A percentile compares a stretch with the other conserved stretches of the same genome.
These are phyloP conservation scores for Verticillium albo-atrum DNA, from an alignment of 2,329 filamentous ascomycete genomes.

Conservation along the genomic window DNA sequence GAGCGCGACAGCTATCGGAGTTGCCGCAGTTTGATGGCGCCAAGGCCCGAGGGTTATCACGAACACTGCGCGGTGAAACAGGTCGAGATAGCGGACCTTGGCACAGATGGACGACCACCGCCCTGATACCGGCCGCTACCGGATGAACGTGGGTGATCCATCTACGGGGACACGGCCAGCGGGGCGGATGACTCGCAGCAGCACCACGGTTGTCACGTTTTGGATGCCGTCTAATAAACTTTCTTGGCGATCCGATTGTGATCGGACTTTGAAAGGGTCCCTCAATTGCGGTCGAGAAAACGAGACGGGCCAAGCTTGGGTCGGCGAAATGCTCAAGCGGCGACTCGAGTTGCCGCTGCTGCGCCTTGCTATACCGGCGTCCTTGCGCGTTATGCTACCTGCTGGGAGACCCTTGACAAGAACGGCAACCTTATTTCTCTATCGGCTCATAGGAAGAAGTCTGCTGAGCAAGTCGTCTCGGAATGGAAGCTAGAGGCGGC, in stretches of 20 bases:
- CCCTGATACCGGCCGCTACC: neutral
- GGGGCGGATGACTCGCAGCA: neutral
- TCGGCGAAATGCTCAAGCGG: too few relatives aligned
- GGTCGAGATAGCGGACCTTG: neutral
- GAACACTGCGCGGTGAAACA: neutral
- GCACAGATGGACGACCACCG: neutral
- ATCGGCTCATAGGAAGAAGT: too few relatives aligned
- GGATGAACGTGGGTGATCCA: neutral
- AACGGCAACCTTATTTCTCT: too few relatives aligned
- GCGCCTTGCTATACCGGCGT: too few relatives aligned
- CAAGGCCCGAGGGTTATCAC: neutral
- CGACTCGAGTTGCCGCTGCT: too few relatives aligned
- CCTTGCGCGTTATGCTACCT: too few relatives aligned
- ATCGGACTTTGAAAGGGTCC: neutral
- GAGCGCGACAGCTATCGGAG: neutral
- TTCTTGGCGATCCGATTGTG: neutral
- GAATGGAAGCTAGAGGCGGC: too few relatives aligned
- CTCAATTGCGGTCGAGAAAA: neutral
- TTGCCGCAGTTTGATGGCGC: neutral
- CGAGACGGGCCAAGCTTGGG: too few relatives aligned
- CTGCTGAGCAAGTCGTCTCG: too few relatives aligned
- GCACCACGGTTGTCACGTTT: neutral
- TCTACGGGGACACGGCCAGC: neutral
- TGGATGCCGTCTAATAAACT: neutral
- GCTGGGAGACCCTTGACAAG: too few relatives aligned